phyloP scores from a whole-genome alignment of 192 early-diverging fungal genomes.

The Podila clonocystis region DNA sequence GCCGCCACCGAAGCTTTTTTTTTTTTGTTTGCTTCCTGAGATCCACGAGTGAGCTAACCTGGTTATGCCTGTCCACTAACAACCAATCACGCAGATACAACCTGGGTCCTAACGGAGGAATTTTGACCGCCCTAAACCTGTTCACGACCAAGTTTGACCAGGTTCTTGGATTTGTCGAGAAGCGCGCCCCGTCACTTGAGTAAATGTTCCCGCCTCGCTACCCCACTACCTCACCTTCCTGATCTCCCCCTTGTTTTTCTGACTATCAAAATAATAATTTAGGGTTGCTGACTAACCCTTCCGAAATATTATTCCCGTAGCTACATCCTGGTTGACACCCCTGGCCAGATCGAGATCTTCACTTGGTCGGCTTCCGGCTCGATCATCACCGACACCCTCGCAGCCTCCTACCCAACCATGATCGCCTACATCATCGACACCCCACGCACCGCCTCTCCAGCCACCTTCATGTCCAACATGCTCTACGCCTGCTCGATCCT shows the following conservation, averaged over 20 bases:
- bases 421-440: constrained; percentile 97
- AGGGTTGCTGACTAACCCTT: not conserved
- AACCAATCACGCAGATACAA: constrained; percentile 70
- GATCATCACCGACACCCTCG: constrained; percentile 95
- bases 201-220: constrained; percentile 38
- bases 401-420: constrained; percentile 91
- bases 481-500: constrained; percentile 97
- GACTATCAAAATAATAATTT: not conserved
- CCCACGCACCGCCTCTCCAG: constrained; percentile 88
- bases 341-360: constrained; percentile 99
- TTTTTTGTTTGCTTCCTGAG: not conserved
- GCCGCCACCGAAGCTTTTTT: not conserved
- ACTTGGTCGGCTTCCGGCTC: constrained; percentile 98
- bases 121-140: constrained; percentile 93
- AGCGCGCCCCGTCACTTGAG: constrained; percentile 77
- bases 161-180: constrained; percentile 87
- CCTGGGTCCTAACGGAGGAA: constrained; percentile 96
- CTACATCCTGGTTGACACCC: constrained; percentile 91
- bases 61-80: not conserved
- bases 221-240: too few relatives aligned
- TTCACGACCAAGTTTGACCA: constrained; percentile 99
- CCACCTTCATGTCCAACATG: constrained; percentile 99
- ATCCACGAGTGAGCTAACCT: not conserved
- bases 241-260: not conserved
- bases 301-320: constrained; percentile 44